A percentile compares a stretch with the other conserved stretches of the same genome.
Evolutionary conservation across 2,329 filamentous ascomycete species (phyloP).

Genomic region (Mollisiaceae sp.): DNA sequence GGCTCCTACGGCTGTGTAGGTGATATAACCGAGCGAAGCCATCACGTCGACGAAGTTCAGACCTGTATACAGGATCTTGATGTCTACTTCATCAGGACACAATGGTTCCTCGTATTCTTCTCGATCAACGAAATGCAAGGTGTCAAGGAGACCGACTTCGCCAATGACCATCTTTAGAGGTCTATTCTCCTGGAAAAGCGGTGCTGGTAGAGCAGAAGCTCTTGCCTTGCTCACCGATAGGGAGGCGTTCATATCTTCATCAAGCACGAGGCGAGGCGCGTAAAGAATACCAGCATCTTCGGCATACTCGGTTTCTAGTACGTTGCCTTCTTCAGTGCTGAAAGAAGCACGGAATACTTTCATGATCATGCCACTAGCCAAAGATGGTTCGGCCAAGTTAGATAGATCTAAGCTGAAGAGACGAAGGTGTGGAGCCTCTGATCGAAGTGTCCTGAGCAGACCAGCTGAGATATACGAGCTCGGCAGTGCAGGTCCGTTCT

Average conservation of each 20-base stretch:
- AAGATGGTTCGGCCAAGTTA: neutral
- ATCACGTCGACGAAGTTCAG: conserved; percentile 5
- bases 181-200: conserved; percentile 19
- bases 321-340: neutral
- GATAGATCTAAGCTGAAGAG: conserved; percentile 20
- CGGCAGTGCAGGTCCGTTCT: conserved; percentile 43
- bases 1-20: neutral
- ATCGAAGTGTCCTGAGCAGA: conserved; percentile 29
- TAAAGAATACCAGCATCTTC: conserved; percentile 19
- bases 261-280: conserved; percentile 18
- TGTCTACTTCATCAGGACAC: conserved; percentile 4
- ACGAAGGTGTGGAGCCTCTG: conserved; percentile 24
- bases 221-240: conserved; percentile 16
- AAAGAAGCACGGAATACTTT: conserved; percentile 13
- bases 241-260: conserved; percentile 14
- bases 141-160: conserved; percentile 17
- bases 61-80: conserved; percentile 7
- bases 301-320: conserved; percentile 20
- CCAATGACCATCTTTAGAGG: conserved; percentile 21
- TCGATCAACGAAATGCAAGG: conserved; percentile 32
- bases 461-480: conserved; percentile 20
- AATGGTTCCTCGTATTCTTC: neutral
- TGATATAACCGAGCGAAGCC: conserved; percentile 11
- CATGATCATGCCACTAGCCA: conserved; percentile 11
- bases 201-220: neutral